Base-by-base conservation (phyloP, 2,329 filamentous ascomycete genomes). In the Aspergillus intermedius region DNA sequence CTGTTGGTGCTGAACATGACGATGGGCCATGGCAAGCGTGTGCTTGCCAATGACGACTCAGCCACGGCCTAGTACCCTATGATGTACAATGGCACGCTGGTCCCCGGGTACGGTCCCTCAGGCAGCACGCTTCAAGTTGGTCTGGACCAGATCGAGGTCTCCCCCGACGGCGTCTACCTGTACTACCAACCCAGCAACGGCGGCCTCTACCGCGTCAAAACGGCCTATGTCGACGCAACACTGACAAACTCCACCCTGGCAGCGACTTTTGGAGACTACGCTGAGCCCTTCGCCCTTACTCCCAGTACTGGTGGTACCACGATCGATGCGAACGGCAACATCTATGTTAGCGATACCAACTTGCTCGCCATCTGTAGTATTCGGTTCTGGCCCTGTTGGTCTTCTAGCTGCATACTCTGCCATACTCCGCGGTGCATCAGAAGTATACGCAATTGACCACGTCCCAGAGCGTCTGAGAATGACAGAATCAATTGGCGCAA, bases 401-500 rank as follows among this genome's bases (percentile, higher is more conserved):
- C 62, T 84, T 4, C 82, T 85, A 77, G 79, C 81, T 4, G 82
- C 82, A 2, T 84, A 85, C 65, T 82, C 77, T 0, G 82, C 77
- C 1, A 65, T 77, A 1, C 64, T 85, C 3, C 72, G 82, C 1
- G 82, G 81, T 1, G 83, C 82, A 2, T 78, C 74, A 8, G 74
- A 69, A 12, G 78, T 86, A 0, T 85, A 73, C 49, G 77, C 81
- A 1, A 77, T 86, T 2, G 83, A 86, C 54, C 75, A 77, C 19
- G 81, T 84, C 0, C 70, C 74, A 1, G 79, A 83, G 57, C 72
- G 82, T 12, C 64, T 86, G 3, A 67, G 75, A n/a, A 72, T 76
- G 1, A 82, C 81, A 0, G 71, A 77, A 60, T 82, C 81, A 60
- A 54, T 56, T 35, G 80, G 80, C 0, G 80, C 77, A 52, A 76